phyloP scores from a whole-genome alignment of 306 rosid species.

The Rosa persica region DNA sequence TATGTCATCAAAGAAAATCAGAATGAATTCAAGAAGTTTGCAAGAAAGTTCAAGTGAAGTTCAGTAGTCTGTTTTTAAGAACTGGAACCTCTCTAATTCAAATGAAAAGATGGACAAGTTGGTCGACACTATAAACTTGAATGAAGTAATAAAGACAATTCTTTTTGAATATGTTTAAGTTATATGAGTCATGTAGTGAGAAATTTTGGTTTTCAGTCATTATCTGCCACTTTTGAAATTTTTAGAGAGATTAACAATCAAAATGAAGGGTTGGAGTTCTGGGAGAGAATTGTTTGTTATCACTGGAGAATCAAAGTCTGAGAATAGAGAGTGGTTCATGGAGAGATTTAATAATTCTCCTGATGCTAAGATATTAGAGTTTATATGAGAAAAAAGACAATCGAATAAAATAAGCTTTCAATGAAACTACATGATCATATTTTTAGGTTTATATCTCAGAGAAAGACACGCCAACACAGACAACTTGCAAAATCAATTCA shows the following conservation, averaged over 20 bases:
- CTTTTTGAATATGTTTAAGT: slow-evolving; percentile 55
- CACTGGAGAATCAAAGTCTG: slow-evolving; percentile 77
- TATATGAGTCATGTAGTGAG: slow-evolving; percentile 71
- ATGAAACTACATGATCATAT: too few species aligned
- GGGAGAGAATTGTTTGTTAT: slow-evolving; percentile 81
- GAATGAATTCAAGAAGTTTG: slow-evolving; percentile 41
- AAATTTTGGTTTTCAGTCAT: slow-evolving; percentile 89
- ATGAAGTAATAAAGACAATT: slow-evolving; percentile 85
- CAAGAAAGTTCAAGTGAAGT: slow-evolving; percentile 63
- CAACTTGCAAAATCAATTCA: too few species aligned
- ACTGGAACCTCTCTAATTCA: slow-evolving; percentile 26
- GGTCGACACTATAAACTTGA: slow-evolving; percentile 45
- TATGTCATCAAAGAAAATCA: not conserved
- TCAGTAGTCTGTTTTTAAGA: slow-evolving; percentile 58
- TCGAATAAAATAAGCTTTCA: too few species aligned
- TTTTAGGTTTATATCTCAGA: too few species aligned
- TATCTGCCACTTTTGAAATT: slow-evolving; percentile 79
- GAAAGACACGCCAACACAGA: too few species aligned
- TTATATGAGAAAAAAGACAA: too few species aligned
- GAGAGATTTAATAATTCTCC: slow-evolving; percentile 73
- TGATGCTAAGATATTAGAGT: slow-evolving; percentile 58
- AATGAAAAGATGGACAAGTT: slow-evolving; percentile 55
- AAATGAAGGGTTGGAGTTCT: slow-evolving; percentile 62
- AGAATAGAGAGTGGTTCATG: slow-evolving; percentile 75
- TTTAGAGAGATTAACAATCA: slow-evolving; percentile 67